A percentile compares a stretch with the other conserved stretches of the same genome.
phyloP scores from a whole-genome alignment of 1,284 basidiomycete genomes.

The Moesziomyces parantarcticus region DNA sequence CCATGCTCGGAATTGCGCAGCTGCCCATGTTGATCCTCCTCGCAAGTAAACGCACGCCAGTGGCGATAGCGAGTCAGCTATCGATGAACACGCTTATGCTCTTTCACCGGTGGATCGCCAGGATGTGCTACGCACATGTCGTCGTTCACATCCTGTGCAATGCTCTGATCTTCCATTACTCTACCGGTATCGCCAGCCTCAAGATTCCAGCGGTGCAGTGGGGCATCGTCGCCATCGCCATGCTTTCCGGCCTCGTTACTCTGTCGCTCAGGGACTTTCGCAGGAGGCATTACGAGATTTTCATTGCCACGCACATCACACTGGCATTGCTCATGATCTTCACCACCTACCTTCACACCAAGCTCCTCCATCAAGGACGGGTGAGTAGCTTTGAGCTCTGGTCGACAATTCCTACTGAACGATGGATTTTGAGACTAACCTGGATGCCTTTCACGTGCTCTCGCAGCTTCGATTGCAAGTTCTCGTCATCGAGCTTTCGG shows the following conservation, averaged over 20 bases:
- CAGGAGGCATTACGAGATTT: slow-evolving; percentile 36
- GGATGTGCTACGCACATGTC: slow-evolving; percentile 55
- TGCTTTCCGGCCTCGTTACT: slow-evolving; percentile 39
- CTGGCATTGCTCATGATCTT: background rate
- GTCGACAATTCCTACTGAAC: background rate
- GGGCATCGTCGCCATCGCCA: slow-evolving; percentile 50
- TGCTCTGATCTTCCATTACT: slow-evolving; percentile 20
- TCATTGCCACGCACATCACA: background rate
- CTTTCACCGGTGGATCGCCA: slow-evolving; percentile 66
- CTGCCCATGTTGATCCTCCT: slow-evolving; percentile 65
- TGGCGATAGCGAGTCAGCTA: slow-evolving; percentile 57
- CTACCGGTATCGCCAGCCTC: slow-evolving; percentile 17
- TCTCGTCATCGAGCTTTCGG: slow-evolving; percentile 33
- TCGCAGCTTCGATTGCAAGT: slow-evolving; percentile 28
- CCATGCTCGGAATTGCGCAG: slow-evolving; percentile 52
- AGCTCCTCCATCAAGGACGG: slow-evolving; percentile 12
- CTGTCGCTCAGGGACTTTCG: slow-evolving; percentile 33
- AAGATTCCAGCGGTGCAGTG: slow-evolving; percentile 22
- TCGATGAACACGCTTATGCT: slow-evolving; percentile 63
- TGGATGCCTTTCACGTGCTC: slow-evolving; percentile 12
- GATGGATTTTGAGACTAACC: slow-evolving; percentile 11
- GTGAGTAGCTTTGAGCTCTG: slow-evolving; percentile 16
- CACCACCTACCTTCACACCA: background rate
- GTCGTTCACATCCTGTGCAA: slow-evolving; percentile 55
- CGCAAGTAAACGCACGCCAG: slow-evolving; percentile 63